Conservation (phyloP, 768 basidiomycete genomes). For the Trametes cinnabarina region DNA sequence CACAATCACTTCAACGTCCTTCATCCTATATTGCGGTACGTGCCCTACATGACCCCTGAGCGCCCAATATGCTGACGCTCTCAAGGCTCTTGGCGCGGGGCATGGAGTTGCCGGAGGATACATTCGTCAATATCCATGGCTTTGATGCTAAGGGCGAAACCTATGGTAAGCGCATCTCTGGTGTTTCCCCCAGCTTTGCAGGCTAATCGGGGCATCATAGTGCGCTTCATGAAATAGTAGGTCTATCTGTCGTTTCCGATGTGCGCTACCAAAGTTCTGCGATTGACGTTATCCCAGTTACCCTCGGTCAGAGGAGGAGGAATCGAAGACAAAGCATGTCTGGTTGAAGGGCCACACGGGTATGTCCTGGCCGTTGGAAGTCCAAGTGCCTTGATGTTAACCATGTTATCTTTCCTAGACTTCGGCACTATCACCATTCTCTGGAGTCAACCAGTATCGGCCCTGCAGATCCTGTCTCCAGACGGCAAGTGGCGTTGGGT, state of each 20-base stretch:
- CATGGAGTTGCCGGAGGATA: slow-evolving; percentile 46
- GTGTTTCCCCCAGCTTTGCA: no score
- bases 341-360: slow-evolving; percentile 40
- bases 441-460: slow-evolving; percentile 37
- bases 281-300: slow-evolving; percentile 21
- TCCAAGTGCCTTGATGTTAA: background rate
- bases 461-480: slow-evolving; percentile 34
- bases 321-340: slow-evolving; percentile 29
- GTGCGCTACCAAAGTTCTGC: background rate
- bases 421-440: slow-evolving; percentile 34
- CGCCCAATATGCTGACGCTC: background rate
- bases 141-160: slow-evolving; percentile 39
- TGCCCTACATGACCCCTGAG: background rate
- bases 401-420: slow-evolving; percentile 24
- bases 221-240: slow-evolving; percentile 24
- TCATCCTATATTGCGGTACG: slow-evolving; percentile 45
- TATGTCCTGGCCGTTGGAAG: background rate
- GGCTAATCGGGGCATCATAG: slow-evolving; percentile 20
- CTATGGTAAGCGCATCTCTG: slow-evolving; percentile 29
- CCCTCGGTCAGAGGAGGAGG: slow-evolving; percentile 33
- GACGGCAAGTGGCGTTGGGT: slow-evolving; percentile 38
- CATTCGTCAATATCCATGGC: slow-evolving; percentile 39
- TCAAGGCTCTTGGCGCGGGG: slow-evolving; percentile 42
- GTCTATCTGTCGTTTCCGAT: background rate
- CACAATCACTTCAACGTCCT: slow-evolving; percentile 54